Evolutionary conservation across 2,329 filamentous ascomycete genomes (phyloP), one percentile per base, ranked within the genome.

Genomic region (Clarireedia sp.): DNA sequence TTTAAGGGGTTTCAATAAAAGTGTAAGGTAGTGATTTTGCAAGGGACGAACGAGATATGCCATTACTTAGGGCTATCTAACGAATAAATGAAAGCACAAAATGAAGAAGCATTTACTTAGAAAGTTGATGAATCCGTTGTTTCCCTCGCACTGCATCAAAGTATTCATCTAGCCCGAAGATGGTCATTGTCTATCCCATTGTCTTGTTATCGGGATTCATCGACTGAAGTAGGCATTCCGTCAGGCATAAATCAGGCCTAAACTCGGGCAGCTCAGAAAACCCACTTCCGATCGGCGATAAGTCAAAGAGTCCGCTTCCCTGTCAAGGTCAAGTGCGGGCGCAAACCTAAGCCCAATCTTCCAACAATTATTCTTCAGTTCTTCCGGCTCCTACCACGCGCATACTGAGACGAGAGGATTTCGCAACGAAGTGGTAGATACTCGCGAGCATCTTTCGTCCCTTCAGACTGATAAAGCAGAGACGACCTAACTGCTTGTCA

Each of bases 1-100:
- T n/a, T 19, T 45, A 45, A 21, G 53, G 23, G 26, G n/a, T n/a
- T 45, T 24, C 40, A 24, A 51, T 21, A 46, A 51, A 51, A 51
- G 16, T 41, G 29, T 41, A 41, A 9, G 40, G 38, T 37, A 46
- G 48, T 12, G 24, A 51, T 36, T 17, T 54, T 43, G 23, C 41
- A 9, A 12, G 29, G 29, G 45, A 40, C 23, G 24, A 16, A 49
- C 33, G 52, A 41, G 37, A 19, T 36, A 49, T 54, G 38, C 52
- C 45, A 24, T 54, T 49, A 23, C 37, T 14, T 52, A 43, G 44
- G 19, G 47, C 24, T 50, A 50, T 33, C 41, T 33, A 14, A 33
- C 29, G 29, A 46, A 54, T 43, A 44, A 54, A 54, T 54, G 37
- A 49, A 49, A 54, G 37, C 45, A 49, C 46, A 49, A 36, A 50